Evolutionary conservation across 192 early-diverging fungal species (phyloP), one percentile per base, ranked within the genome.

Genomic region (Rhizoclosmatium globosum): DNA sequence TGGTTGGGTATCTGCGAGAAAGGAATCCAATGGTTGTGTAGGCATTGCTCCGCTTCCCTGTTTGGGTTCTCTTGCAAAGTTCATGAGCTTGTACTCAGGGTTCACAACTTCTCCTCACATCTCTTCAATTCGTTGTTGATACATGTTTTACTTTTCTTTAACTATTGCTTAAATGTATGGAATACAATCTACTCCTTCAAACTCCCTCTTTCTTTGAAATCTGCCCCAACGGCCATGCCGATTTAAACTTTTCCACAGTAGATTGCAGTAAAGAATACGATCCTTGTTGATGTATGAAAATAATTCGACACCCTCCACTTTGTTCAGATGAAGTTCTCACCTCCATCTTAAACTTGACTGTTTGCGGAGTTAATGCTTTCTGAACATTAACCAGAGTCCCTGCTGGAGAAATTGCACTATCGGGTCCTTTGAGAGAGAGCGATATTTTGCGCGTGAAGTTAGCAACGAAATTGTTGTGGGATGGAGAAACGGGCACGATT

Each of bases 201-300:
- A 31, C 31, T 0, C 31, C 31, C 31, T 31, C 31, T 31, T 31
- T 31, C 31, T 31, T 31, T 31, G 31, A 31, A 31, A 31, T 31
- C 31, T 31, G 47, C 2, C 50, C 41, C 17, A 71, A 46, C 6
- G 69, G 69, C 69, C 69, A 71, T 1, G 69, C 11, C 50, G 42
- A 45, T 71, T 71, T 71, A 44, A 71, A 71, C 1, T 47, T 53
- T 7, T 39, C 47, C 4, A 71, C 69, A 53, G 11, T 39, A 43
- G 21, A 15, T 41, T 71, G 69, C 15, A 71, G 50, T 3, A 71
- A 56, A 23, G 47, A 23, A 46, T 71, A 71, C 4, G 69, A 71
- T 11, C 69, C 86, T 80, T 87, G 86, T 58, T 87, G 83, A 73
- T 85, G 86, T 11, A 71, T 80, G 59, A 87, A 82, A 15, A 82